These are phyloP conservation scores for Hibiscus trionum DNA, from an alignment of 345 rosid genomes.

Conservation along the genomic window DNA sequence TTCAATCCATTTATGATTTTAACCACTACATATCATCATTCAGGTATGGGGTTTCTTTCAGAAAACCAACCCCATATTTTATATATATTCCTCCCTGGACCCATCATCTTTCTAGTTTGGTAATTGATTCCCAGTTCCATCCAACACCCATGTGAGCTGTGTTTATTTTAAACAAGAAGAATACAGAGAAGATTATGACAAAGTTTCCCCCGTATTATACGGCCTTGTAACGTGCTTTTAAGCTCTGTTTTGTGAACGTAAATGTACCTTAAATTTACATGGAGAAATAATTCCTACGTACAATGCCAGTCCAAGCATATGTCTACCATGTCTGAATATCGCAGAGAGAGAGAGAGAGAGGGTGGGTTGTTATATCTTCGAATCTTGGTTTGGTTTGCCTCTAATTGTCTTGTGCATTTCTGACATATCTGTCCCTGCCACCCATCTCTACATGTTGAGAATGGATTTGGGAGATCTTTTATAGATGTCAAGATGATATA, in stretches of 20 bases:
- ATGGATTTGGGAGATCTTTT: slow-evolving; percentile 12
- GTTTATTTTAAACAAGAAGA: slow-evolving; percentile 15
- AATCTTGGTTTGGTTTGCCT: slow-evolving; percentile 13
- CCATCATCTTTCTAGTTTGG: slow-evolving; percentile 23
- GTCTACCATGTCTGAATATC: background rate
- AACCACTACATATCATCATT: slow-evolving; percentile 2
- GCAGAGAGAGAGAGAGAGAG: background rate
- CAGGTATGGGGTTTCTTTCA: slow-evolving; percentile 40
- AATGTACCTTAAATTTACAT: background rate
- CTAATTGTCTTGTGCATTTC: background rate
- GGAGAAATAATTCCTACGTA: background rate
- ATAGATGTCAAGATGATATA: slow-evolving; percentile 5
- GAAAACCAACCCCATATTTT: slow-evolving; percentile 10
- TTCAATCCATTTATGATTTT: background rate
- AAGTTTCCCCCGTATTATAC: slow-evolving; percentile 14
- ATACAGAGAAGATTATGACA: slow-evolving; percentile 17
- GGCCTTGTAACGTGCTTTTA: slow-evolving; percentile 16
- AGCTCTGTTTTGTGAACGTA: background rate
- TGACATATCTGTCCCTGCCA: background rate
- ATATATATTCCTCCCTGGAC: slow-evolving; percentile 5
- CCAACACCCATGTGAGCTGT: slow-evolving; percentile 23
- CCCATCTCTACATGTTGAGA: background rate
- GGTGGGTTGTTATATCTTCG: background rate
- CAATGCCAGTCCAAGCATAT: background rate
- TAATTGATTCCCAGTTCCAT: slow-evolving; percentile 16